phyloP scores from a whole-genome alignment of 1,284 basidiomycete species.

The Ceratobasidium sp. region DNA sequence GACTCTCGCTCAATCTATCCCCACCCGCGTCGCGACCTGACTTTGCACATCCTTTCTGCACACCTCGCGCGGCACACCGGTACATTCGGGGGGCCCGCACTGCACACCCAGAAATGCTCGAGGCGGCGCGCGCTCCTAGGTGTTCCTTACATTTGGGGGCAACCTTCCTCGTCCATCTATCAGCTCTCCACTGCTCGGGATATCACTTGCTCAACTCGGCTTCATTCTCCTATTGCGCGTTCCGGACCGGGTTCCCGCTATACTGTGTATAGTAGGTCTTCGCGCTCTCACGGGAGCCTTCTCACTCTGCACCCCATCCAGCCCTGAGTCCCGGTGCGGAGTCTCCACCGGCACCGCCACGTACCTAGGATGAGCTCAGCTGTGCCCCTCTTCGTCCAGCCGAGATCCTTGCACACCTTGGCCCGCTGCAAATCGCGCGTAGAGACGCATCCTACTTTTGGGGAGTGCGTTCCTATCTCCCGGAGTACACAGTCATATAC shows the following conservation, averaged over 20 bases:
- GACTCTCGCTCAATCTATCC: not conserved
- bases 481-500: too few species aligned
- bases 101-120: not conserved
- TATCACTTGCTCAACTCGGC: conserved; percentile 17
- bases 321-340: conserved; percentile 10
- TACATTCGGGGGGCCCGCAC: not conserved
- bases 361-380: conserved; percentile 8
- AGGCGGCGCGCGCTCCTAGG: not conserved
- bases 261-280: conserved; percentile 8
- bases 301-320: conserved; percentile 34
- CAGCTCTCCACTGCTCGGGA: conserved; percentile 18
- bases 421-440: too few species aligned
- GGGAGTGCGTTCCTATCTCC: too few species aligned
- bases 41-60: not conserved
- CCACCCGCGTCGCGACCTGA: not conserved
- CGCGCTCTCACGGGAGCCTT: conserved; percentile 20
- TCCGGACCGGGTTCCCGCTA: conserved; percentile 35
- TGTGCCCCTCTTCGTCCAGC: conserved; percentile 13
- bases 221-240: not conserved
- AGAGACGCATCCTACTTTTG: too few species aligned
- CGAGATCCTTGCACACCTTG: not conserved
- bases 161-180: not conserved
- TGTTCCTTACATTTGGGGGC: not conserved
- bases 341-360: not conserved
- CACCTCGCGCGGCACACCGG: not conserved